phyloP scores from a whole-genome alignment of 2,329 filamentous ascomycete genomes.

The Neofusicoccum sp. region DNA sequence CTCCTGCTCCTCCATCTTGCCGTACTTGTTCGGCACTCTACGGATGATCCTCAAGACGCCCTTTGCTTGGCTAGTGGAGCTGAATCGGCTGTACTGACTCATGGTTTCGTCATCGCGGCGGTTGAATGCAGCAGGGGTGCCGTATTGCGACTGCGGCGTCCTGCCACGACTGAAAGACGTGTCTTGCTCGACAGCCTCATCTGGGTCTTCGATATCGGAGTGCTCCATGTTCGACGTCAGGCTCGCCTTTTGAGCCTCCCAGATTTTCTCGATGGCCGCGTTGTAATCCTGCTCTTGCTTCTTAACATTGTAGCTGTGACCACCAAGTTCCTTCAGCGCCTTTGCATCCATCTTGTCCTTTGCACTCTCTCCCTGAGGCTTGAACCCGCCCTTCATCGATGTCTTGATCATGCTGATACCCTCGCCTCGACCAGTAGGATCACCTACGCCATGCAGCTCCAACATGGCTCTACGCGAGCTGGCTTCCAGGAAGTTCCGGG shows the following conservation, averaged over 20 bases:
- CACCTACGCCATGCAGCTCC: conserved; percentile 87
- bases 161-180: conserved; percentile 45
- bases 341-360: conserved; percentile 85
- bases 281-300: conserved; percentile 91
- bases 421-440: conserved; percentile 88
- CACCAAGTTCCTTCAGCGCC: conserved; percentile 65
- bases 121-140: conserved; percentile 55
- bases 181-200: conserved; percentile 41
- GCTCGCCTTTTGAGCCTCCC: conserved; percentile 81
- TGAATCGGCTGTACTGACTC: conserved; percentile 50
- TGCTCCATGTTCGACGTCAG: conserved; percentile 72
- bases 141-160: conserved; percentile 66
- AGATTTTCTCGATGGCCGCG: conserved; percentile 85
- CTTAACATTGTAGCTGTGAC: conserved; percentile 96
- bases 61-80: conserved; percentile 57
- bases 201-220: conserved; percentile 70
- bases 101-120: conserved; percentile 68
- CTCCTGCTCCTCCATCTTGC: conserved; percentile 60
- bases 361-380: conserved; percentile 83
- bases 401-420: conserved; percentile 97
- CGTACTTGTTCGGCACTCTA: conserved; percentile 60
- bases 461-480: conserved; percentile 96
- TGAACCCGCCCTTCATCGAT: conserved; percentile 98
- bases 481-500: conserved; percentile 93
- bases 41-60: conserved; percentile 73